These are phyloP conservation scores for Pseudocercospora crystallina DNA, from an alignment of 2,329 filamentous ascomycete genomes.

Conservation along the genomic window DNA sequence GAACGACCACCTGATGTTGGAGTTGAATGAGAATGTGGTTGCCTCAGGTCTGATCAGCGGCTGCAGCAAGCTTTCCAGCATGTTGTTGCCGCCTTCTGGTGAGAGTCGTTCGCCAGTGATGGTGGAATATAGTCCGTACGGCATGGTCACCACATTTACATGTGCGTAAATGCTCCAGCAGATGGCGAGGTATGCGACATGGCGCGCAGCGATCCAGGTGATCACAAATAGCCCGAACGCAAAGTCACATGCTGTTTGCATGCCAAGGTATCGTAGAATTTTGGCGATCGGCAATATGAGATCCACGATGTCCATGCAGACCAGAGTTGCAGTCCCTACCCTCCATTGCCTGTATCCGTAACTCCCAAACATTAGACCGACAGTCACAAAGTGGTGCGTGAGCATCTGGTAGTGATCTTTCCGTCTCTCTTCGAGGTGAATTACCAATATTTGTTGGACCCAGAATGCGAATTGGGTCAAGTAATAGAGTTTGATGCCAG, in stretches of 20 bases:
- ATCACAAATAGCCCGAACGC: constrained; percentile 84
- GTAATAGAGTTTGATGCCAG: constrained; percentile 83
- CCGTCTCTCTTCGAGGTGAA: constrained; percentile 89
- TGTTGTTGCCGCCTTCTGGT: constrained; percentile 47
- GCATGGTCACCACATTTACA: constrained; percentile 58
- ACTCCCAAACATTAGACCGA: constrained; percentile 72
- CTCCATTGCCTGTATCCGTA: constrained; percentile 86
- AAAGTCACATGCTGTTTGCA: constrained; percentile 72
- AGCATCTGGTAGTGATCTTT: constrained; percentile 98
- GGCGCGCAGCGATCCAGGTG: constrained; percentile 79
- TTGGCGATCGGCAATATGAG: constrained; percentile 81
- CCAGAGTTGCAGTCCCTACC: constrained; percentile 83
- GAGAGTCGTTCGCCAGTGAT: constrained; percentile 56
- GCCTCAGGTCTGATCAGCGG: constrained; percentile 72
- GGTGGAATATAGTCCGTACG: constrained; percentile 66
- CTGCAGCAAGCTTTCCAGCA: constrained; percentile 64
- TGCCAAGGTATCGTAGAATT: constrained; percentile 86
- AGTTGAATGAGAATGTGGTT: constrained; percentile 71
- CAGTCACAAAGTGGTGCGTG: constrained; percentile 88
- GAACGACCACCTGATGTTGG: constrained; percentile 73
- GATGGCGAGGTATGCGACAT: constrained; percentile 74
- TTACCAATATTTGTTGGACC: constrained; percentile 89
- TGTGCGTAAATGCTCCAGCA: constrained; percentile 80
- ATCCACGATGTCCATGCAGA: constrained; percentile 92
- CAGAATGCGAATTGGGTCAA: constrained; percentile 89